These are phyloP conservation scores for Cryptococcus hybrid DNA, from an alignment of 1,284 basidiomycete species.

Conservation along the genomic window DNA sequence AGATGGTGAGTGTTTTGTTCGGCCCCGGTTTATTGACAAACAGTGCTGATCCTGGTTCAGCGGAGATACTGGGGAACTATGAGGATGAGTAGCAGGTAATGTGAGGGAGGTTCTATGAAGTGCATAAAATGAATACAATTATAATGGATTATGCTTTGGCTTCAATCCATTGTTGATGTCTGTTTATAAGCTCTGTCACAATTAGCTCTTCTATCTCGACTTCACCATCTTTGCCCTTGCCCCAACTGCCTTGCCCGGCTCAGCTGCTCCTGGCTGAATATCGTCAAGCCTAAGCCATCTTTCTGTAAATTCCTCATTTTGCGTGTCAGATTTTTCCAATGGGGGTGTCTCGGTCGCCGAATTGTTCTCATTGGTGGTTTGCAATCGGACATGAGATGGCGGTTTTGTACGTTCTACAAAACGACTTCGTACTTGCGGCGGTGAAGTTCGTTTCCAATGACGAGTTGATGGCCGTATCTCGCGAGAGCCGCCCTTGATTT, in stretches of 20 bases:
- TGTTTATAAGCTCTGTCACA: constrained; percentile 65
- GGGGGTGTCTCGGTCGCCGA: neutral
- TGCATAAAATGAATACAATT: neutral
- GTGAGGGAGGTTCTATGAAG: neutral
- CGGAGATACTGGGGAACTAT: constrained; percentile 36
- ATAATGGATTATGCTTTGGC: constrained; percentile 3
- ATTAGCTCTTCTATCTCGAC: constrained; percentile 89
- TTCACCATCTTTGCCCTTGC: constrained; percentile 36
- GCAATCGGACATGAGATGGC: neutral
- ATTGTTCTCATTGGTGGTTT: too few relatives aligned
- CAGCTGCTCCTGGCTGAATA: constrained; percentile 29
- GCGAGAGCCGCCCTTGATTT: constrained; percentile 86
- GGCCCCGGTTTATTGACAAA: too few relatives aligned
- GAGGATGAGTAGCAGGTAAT: constrained; percentile 28
- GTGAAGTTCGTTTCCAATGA: constrained; percentile 92
- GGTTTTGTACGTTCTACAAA: constrained; percentile 57
- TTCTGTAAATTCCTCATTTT: constrained; percentile 55
- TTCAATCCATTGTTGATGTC: constrained; percentile 70
- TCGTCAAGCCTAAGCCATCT: constrained; percentile 71
- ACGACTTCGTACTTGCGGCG: constrained; percentile 88
- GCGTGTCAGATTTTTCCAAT: constrained; percentile 25
- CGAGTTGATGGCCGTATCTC: constrained; percentile 94
- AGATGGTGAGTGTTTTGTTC: constrained; percentile 62
- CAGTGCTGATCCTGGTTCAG: constrained; percentile 2
- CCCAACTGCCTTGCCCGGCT: constrained; percentile 3